Evolutionary conservation across 192 early-diverging fungal species (phyloP).

Genomic region (Funneliformis geosporum): DNA sequence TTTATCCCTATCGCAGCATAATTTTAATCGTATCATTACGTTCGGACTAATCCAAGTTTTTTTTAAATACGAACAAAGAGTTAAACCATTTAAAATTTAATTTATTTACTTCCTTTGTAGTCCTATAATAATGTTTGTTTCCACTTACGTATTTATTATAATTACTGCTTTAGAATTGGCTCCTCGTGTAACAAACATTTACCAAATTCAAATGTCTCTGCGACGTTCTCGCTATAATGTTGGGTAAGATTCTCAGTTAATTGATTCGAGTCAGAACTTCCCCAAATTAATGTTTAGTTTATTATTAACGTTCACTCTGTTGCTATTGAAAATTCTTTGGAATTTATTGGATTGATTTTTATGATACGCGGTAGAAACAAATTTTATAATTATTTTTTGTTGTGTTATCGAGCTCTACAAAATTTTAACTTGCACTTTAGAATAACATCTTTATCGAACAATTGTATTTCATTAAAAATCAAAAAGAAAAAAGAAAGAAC

Average conservation of each 20-base stretch:
- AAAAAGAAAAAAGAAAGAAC: too few species aligned
- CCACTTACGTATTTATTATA: neutral
- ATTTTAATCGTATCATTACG: neutral
- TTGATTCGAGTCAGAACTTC: too few species aligned
- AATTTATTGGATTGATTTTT: neutral
- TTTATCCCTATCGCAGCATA: neutral
- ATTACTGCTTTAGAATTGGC: conserved; percentile 18
- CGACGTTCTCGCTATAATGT: neutral
- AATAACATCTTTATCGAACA: too few species aligned
- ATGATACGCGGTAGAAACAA: neutral
- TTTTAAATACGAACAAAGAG: neutral
- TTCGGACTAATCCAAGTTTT: neutral
- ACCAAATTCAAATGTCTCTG: neutral
- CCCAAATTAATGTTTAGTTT: neutral
- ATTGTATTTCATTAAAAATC: too few species aligned
- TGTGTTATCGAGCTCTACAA: too few species aligned
- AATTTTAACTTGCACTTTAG: too few species aligned
- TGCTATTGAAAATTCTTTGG: neutral
- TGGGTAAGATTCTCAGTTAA: neutral
- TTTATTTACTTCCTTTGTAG: neutral
- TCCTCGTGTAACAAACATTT: conserved; percentile 11
- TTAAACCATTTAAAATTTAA: neutral
- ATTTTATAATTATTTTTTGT: too few species aligned
- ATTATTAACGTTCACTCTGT: neutral
- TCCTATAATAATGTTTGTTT: neutral